phyloP scores from a whole-genome alignment of 2,329 filamentous ascomycete genomes.

The Thelonectria discophora region DNA sequence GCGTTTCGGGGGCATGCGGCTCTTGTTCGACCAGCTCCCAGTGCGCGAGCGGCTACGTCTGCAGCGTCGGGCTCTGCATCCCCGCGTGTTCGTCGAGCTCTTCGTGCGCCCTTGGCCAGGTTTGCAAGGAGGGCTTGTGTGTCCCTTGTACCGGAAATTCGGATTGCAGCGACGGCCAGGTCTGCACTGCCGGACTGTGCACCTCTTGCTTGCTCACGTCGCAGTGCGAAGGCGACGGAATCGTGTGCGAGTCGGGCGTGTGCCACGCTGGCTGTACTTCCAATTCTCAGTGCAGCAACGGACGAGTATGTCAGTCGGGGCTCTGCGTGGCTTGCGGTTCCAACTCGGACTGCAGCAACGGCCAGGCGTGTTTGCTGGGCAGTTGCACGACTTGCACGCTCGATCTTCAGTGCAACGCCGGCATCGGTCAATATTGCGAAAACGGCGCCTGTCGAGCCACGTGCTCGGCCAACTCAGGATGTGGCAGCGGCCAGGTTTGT shows the following conservation, averaged over 20 bases:
- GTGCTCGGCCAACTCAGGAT: constrained; percentile 19
- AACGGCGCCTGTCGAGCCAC: constrained; percentile 15
- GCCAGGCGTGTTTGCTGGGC: constrained; percentile 20
- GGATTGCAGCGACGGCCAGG: constrained; percentile 17
- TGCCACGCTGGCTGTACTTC: constrained; percentile 17
- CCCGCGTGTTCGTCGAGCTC: constrained; percentile 17
- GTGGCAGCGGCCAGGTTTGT: constrained; percentile 24
- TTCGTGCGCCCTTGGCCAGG: constrained; percentile 7
- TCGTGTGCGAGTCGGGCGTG: constrained; percentile 16
- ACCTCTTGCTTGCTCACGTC: constrained; percentile 3
- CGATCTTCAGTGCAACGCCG: constrained; percentile 16
- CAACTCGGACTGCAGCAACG: constrained; percentile 17
- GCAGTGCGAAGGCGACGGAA: constrained; percentile 15
- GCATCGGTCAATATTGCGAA: constrained; percentile 22
- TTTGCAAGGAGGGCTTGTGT: constrained; percentile 22
- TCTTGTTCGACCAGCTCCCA: constrained; percentile 10
- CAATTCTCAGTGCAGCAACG: constrained; percentile 20
- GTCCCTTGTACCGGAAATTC: constrained; percentile 14
- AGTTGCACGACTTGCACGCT: constrained; percentile 19
- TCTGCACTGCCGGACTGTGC: constrained; percentile 12
- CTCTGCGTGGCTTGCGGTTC: constrained; percentile 6
- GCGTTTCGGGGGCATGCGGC: constrained; percentile 15
- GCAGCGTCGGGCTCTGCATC: constrained; percentile 17
- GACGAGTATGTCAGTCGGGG: constrained; percentile 23
- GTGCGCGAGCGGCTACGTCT: constrained; percentile 19